Percentiles rank a stretch among this genome's conserved stretches.
Conservation (phyloP, 2,329 filamentous ascomycete species). For the Zasmidium angulare region DNA sequence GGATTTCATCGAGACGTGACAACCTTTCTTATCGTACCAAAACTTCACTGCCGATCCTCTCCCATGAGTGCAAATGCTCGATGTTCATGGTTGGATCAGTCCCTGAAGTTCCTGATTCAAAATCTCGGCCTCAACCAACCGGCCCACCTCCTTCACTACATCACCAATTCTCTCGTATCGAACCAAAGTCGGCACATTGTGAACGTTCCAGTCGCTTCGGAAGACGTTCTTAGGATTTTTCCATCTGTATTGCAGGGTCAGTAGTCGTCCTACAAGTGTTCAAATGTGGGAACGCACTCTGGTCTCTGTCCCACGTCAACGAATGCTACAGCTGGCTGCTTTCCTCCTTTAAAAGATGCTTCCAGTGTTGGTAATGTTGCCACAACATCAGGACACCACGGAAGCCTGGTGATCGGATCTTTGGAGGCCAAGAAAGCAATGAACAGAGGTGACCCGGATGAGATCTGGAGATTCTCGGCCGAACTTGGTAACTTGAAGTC, state of each 20-base stretch:
- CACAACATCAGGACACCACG: conserved; percentile 24
- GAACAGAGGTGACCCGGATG: conserved; percentile 12
- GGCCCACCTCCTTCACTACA: conserved; percentile 14
- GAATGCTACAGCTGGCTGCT: conserved; percentile 16
- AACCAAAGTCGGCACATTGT: conserved; percentile 19
- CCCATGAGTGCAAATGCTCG: too few species aligned
- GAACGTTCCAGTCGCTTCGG: conserved; percentile 11
- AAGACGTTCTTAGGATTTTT: conserved; percentile 15
- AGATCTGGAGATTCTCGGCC: not conserved
- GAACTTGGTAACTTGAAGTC: conserved; percentile 8
- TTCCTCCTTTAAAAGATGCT: conserved; percentile 11
- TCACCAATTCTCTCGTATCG: conserved; percentile 14
- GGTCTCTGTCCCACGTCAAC: conserved; percentile 22
- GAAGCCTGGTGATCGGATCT: conserved; percentile 16
- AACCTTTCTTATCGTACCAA: too few species aligned
- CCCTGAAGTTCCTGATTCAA: conserved; percentile 13
- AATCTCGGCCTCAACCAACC: conserved; percentile 23
- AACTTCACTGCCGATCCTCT: too few species aligned
- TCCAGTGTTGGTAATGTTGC: conserved; percentile 18
- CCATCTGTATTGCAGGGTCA: conserved; percentile 11
- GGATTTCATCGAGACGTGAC: too few species aligned
- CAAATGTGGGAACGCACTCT: conserved; percentile 11
- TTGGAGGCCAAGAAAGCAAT: conserved; percentile 21
- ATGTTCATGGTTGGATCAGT: too few species aligned
- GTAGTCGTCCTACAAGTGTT: not conserved